These are phyloP conservation scores for Botrytis aclada DNA, from an alignment of 2,329 filamentous ascomycete species.

Conservation along the genomic window DNA sequence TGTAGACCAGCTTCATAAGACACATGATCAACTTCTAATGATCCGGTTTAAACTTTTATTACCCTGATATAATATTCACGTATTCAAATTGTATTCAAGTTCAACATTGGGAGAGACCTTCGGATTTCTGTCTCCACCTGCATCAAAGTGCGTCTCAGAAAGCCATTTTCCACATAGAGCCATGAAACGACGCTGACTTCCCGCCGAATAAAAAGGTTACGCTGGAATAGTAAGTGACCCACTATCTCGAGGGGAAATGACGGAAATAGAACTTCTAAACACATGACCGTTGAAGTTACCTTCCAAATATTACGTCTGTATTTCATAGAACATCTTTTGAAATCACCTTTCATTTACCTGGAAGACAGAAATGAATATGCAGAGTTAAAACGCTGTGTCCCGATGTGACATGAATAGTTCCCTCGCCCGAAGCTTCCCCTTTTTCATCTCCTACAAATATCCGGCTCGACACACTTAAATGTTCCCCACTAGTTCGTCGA, in stretches of 20 bases:
- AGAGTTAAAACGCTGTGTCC: not conserved
- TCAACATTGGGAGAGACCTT: not conserved
- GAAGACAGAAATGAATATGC: not conserved
- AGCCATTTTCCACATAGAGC: too few relatives aligned
- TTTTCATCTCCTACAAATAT: not conserved
- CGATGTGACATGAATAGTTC: not conserved
- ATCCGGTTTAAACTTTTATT: not conserved
- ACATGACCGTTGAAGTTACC: not conserved
- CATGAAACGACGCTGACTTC: too few relatives aligned
- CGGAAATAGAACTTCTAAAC: not conserved
- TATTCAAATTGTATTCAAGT: not conserved
- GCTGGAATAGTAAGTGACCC: too few relatives aligned
- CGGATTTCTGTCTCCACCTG: not conserved
- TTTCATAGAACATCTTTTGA: not conserved
- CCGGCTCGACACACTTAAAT: accelerated
- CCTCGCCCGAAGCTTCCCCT: too few relatives aligned
- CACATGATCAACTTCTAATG: not conserved
- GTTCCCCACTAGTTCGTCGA: not conserved
- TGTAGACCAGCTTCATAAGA: not conserved
- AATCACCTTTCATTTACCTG: not conserved
- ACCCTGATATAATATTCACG: not conserved
- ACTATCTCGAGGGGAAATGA: accelerated
- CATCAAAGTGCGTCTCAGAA: not conserved
- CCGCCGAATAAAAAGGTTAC: too few relatives aligned
- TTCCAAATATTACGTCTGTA: not conserved